Evolutionary conservation across 768 basidiomycete genomes (phyloP), one percentile per base, ranked within the genome.

Genomic region (Panaeolus cyanescens): DNA sequence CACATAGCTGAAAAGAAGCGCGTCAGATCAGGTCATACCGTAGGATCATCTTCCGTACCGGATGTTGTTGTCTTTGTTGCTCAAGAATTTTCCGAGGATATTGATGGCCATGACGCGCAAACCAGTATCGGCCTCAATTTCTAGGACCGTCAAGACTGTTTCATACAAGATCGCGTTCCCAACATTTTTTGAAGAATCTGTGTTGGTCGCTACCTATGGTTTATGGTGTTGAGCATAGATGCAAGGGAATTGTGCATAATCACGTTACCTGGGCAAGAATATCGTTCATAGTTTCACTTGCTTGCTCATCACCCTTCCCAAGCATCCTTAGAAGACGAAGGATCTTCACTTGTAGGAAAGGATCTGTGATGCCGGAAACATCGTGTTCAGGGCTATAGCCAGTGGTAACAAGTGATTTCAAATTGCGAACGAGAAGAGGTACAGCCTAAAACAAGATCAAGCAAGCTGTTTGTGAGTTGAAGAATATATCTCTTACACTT

Each of bases 61-160:
- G 67, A 99, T 99, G 71, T 99, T 99, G 77, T 99, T 99, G 71
- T 99, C 97, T 32, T 93, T 84, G 76, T 99, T 99, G 72, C 93
- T 90, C 71, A 99, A 79, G 79, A 99, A 99, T 76, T 98, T 99
- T 58, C 97, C 97, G 32, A 99, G 84, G 60, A 99, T 99, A 72
- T 99, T 99, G 75, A 99, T 99, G 0, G 97, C 97, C 97, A 99
- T 98, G 45, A 99, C 96, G 1, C 97, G 89, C 20, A 99, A 79
- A 19, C 95, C 95, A 39, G 87, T 91, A 72, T 99, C 97, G 10
- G 97, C 96, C 69, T 99, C 95, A 63, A 99, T 99, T 66, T 99
- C 96, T 53, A 99, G 82, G 17, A 99, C 90, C 1, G 96, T 95
- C 64, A 99, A 81, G 5, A 98, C 96, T 0, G 96, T 96, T 77